phyloP scores from a whole-genome alignment of 2,329 filamentous ascomycete genomes.

The Aspergillus aculeatinus region DNA sequence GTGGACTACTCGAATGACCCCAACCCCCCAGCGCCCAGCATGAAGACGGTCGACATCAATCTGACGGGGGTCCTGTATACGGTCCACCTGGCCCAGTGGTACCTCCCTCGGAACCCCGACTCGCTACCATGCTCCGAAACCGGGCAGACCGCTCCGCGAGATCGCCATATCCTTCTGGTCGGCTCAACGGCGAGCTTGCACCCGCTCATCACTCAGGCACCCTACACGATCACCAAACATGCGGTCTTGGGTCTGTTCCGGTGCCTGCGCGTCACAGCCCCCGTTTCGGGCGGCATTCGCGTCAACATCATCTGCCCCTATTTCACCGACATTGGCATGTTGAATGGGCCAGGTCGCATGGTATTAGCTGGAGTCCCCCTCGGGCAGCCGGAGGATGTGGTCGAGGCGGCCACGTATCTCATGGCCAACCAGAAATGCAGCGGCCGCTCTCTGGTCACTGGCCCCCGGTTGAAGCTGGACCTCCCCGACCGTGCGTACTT shows the following conservation, averaged over 20 bases:
- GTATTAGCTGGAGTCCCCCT: background rate
- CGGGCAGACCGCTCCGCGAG: background rate
- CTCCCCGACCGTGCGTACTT: background rate
- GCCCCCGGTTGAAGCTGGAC: background rate
- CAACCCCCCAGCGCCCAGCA: background rate
- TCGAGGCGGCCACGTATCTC: background rate
- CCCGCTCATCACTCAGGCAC: background rate
- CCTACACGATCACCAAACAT: background rate
- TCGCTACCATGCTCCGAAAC: background rate
- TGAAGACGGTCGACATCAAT: background rate
- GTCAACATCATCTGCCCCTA: constrained; percentile 1
- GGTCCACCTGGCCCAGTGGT: background rate
- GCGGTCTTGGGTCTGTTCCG: background rate
- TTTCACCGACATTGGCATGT: background rate
- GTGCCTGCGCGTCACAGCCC: background rate
- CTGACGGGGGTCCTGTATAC: background rate
- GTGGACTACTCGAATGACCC: background rate
- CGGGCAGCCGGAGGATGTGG: background rate
- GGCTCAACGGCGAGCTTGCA: background rate
- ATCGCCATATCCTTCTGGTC: background rate
- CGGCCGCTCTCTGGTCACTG: background rate
- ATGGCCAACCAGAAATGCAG: background rate
- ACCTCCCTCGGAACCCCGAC: background rate
- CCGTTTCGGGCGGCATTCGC: background rate
- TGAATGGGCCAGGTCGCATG: background rate